These are phyloP conservation scores for Hirsutella rhossiliensis DNA, from an alignment of 2,329 filamentous ascomycete species.

Conservation along the genomic window DNA sequence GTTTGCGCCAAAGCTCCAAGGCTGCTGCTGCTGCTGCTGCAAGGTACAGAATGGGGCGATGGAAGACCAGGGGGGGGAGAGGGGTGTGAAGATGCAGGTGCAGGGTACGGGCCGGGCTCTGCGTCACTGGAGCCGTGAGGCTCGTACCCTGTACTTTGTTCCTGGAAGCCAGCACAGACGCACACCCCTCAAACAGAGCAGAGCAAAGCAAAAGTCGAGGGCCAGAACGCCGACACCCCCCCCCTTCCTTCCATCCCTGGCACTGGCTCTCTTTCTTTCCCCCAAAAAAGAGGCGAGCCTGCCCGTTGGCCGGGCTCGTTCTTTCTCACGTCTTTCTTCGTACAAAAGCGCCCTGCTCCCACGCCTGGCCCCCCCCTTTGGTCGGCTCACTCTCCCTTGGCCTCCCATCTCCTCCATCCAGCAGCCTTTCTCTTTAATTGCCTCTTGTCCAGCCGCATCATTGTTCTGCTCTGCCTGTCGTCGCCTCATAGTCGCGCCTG, in stretches of 20 bases:
- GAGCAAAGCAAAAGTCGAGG: neutral
- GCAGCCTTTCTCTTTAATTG: neutral
- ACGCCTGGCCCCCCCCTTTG: conserved; percentile 2
- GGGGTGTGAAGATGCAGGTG: neutral
- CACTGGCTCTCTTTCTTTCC: conserved; percentile 4
- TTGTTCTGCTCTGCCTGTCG: neutral
- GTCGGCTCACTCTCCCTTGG: conserved; percentile 3
- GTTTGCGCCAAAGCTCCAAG: no score
- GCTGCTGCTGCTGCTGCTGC: no score
- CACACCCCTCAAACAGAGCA: neutral
- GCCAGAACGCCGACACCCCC: neutral
- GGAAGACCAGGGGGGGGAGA: no score
- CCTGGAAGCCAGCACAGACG: neutral
- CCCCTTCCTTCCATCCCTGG: neutral
- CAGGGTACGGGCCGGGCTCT: neutral
- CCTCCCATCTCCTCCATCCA: neutral
- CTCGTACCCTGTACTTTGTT: neutral
- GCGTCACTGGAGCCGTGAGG: no score
- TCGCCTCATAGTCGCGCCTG: neutral
- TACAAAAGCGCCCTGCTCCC: conserved; percentile 11
- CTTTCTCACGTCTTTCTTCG: conserved; percentile 2
- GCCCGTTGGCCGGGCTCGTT: conserved; percentile 1
- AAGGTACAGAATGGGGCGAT: neutral
- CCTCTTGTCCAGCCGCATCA: neutral
- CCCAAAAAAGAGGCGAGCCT: neutral